A percentile compares a stretch with the other conserved stretches of the same genome.
Conservation (phyloP, 768 basidiomycete genomes). For the Ramaria sp. region DNA sequence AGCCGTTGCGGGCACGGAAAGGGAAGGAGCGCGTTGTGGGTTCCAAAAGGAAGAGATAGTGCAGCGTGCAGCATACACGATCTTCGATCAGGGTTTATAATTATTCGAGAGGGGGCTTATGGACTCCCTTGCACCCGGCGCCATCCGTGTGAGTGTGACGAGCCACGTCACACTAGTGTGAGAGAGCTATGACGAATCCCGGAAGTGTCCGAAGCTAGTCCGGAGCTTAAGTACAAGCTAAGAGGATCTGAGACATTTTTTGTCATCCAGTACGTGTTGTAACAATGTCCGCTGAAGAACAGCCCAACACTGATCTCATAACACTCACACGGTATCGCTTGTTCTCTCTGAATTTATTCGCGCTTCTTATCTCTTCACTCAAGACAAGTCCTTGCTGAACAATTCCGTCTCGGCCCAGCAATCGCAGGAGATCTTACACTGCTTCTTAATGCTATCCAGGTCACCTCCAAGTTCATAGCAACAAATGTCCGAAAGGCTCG, state of each 20-base stretch:
- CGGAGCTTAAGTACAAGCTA: too few relatives aligned
- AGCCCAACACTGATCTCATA: conserved; percentile 78
- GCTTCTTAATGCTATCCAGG: conserved; percentile 90
- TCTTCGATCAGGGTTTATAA: too few relatives aligned
- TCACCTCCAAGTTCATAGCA: conserved; percentile 94
- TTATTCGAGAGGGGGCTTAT: too few relatives aligned
- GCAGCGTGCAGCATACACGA: not conserved
- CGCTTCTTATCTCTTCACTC: conserved; percentile 4
- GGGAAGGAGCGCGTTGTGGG: conserved; percentile 44
- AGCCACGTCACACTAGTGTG: too few relatives aligned
- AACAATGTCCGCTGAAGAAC: conserved; percentile 39
- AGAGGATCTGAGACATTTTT: not conserved
- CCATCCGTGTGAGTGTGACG: too few relatives aligned
- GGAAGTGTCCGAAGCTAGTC: not conserved
- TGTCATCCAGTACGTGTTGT: not conserved
- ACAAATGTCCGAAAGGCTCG: conserved; percentile 96
- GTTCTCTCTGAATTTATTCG: not conserved
- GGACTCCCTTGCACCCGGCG: too few relatives aligned
- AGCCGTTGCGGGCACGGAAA: conserved; percentile 60
- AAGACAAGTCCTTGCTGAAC: conserved; percentile 83
- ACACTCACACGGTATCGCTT: conserved; percentile 71
- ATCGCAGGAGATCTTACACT: conserved; percentile 94
- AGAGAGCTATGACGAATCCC: not conserved
- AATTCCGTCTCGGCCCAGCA: conserved; percentile 65
- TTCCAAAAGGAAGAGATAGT: conserved; percentile 56